These are phyloP conservation scores for Corylus heterophylla DNA, from an alignment of 306 rosid genomes.

Conservation along the genomic window DNA sequence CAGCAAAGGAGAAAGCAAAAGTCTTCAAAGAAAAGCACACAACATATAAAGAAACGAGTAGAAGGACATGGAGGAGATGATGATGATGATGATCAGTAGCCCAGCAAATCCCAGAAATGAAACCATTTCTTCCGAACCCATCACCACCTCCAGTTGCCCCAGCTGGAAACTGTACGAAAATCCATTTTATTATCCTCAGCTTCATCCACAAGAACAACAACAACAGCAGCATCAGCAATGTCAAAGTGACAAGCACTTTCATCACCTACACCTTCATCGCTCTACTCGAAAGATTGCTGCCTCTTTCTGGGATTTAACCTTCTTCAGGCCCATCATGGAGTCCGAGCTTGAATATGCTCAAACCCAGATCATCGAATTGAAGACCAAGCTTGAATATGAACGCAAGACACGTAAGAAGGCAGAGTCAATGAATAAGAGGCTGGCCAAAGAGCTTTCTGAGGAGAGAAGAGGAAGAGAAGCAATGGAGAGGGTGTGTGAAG, in stretches of 20 bases:
- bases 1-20: constrained; percentile 24
- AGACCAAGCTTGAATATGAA: constrained; percentile 44
- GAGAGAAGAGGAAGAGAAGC: constrained; percentile 49
- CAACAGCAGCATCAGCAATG: constrained; percentile 7
- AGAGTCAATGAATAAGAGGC: constrained; percentile 37
- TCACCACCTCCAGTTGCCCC: constrained; percentile 40
- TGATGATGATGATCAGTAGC: constrained; percentile 38
- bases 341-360: constrained; percentile 39
- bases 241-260: constrained; percentile 20
- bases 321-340: constrained; percentile 36
- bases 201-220: not conserved
- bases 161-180: constrained; percentile 65
- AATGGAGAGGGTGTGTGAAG: constrained; percentile 42
- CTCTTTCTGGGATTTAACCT: constrained; percentile 46
- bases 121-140: constrained; percentile 20
- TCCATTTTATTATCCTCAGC: constrained; percentile 49
- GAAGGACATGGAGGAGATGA: constrained; percentile 38
- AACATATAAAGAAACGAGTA: not conserved
- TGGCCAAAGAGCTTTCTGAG: constrained; percentile 36
- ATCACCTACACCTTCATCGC: constrained; percentile 36
- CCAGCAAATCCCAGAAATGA: constrained; percentile 33
- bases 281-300: constrained; percentile 45
- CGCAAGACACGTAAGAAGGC: constrained; percentile 44
- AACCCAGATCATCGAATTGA: constrained; percentile 42
- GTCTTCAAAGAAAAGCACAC: constrained; percentile 2